Base-by-base conservation (phyloP, 176 grass and related monocot species). In the Lolium perenne region DNA sequence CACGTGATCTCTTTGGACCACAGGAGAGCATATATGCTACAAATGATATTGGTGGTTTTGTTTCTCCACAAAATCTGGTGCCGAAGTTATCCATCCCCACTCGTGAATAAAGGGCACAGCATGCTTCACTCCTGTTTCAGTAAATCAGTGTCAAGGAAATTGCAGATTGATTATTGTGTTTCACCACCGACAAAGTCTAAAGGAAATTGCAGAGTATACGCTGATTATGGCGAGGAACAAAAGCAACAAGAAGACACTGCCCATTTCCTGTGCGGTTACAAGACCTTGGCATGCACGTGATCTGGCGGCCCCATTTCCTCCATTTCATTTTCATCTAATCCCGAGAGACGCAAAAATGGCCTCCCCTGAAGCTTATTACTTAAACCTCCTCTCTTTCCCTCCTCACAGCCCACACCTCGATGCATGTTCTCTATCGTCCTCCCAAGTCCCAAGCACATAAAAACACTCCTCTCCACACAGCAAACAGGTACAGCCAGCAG, bases 401-500 rank as follows among this genome's bases (percentile, higher is more conserved):
- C 77, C 47, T 81, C 90, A 90, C 87, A 81, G 17, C 57, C 71
- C 85, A 48, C 85, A 68, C 83, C 69, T 1, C 54, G 25, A 9
- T 29, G 21, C 7, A 5, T 56, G 16, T 38, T 82, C 71, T 72
- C 57, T 77, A 80, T 55, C 32, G 32, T 35, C 32, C 75, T 75
- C 15, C 69, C 69, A n/a, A 60, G 61, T 63, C 22, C 76, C 38
- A 61, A 59, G 74, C 57, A 32, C 65, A 78, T 61, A 78, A 67
- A 82, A 77, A 54, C 88, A 78, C 86, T 61, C 86, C 67, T 85
- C 83, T 81, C 81, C 78, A 97, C 84, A 93, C 87, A 88, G 86
- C 86, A 81, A 83, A 38, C 35, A 86, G 84, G 86, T 82, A 93
- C 74, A 63, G 78, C 83, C 78, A 90, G 79, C 38, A 91, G 86